Evolutionary conservation across 2,329 filamentous ascomycete genomes (phyloP), one percentile per base, ranked within the genome.

Genomic region (Trichothecium sympodiale): DNA sequence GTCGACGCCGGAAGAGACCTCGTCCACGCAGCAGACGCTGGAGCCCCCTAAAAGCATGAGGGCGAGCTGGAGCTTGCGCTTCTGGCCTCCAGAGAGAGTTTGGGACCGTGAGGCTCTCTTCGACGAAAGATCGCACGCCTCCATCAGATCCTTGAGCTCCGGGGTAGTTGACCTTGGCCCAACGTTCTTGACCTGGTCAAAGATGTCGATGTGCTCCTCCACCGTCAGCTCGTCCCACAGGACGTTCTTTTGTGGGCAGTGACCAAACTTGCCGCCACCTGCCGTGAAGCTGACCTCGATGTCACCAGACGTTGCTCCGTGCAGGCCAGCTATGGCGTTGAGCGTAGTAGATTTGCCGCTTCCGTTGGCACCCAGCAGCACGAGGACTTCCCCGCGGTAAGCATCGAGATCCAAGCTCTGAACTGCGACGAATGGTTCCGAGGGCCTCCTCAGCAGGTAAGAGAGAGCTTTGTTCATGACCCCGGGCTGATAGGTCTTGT

Each of bases 131-230:
- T 81, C 78, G 47, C 77, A 82, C 8, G 67, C 65, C 4, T 52
- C 55, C 29, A 79, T 65, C 4, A 80, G 61, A 3, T 64, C 54
- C 25, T 62, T 52, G n/a, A 77, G 61, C 5, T 65, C 55, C 1
- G 59, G 51, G 13, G 15, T 2, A n/a, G 16, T 7, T 12, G 30
- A 14, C 30, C 13, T n/a, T n/a, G n/a, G n/a, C n/a, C n/a, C n/a
- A n/a, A 95, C 79, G 27, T 88, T 88, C 10, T 87, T 76, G 9
- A 89, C 77, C 33, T 79, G 75, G 44, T 75, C 77, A 61, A 80
- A 82, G 33, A 81, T 69, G 10, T 58, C 52, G 9, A 81, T 66
- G 46, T 83, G 77, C 50, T 83, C 77, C 35, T 64, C 64, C 3
- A 81, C 77, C 1, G 74, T 81, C 26, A 83, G 58, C 16, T 74